Evolutionary conservation across 1,284 basidiomycete genomes (phyloP), one percentile per base, ranked within the genome.

Genomic region (Sporisorium exsertum): DNA sequence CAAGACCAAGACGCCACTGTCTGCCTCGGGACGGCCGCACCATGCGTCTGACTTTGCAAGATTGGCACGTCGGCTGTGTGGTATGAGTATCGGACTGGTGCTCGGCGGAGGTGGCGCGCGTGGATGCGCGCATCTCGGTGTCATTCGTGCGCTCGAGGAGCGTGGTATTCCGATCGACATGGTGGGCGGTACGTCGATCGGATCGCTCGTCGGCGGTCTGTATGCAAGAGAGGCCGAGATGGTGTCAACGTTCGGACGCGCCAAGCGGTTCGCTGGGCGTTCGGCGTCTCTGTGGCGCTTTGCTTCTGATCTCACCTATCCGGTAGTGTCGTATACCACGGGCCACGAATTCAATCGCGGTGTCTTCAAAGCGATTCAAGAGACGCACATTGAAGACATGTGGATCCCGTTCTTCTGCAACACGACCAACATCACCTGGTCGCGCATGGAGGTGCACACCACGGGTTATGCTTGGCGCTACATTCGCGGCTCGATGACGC

Each of bases 331-430:
- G 4, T 99, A 99, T 86, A 99, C 96, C 0, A 99, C 97, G 27
- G 96, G 94, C 77, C 71, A 90, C 84, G 75, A 77, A 51, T 80
- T 74, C 77, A 81, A 81, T 53, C 33, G 73, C 51, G 80, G 64
- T 49, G 65, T 72, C 46, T 56, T 76, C 49, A 75, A 74, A 50
- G 65, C 71, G 54, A 78, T 81, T 29, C 66, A 75, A 37, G 79
- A 71, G 51, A 62, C 56, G 58, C 77, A 82, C 86, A 97, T 99
- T 60, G 95, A 98, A 87, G 94, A 97, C 87, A 96, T 97, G 92
- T 99, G 96, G 97, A 89, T 99, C 5, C 96, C 97, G 2, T 99
- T 92, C 87, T 99, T 95, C 87, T 97, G 94, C 87, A 98, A 98
- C 83, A 95, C 95, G 8, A 97, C 97, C n/a, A 98, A 98, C 83